Evolutionary conservation across 2,329 filamentous ascomycete species (phyloP), one percentile per base, ranked within the genome.

Genomic region (Phyllosticta capitalensis): DNA sequence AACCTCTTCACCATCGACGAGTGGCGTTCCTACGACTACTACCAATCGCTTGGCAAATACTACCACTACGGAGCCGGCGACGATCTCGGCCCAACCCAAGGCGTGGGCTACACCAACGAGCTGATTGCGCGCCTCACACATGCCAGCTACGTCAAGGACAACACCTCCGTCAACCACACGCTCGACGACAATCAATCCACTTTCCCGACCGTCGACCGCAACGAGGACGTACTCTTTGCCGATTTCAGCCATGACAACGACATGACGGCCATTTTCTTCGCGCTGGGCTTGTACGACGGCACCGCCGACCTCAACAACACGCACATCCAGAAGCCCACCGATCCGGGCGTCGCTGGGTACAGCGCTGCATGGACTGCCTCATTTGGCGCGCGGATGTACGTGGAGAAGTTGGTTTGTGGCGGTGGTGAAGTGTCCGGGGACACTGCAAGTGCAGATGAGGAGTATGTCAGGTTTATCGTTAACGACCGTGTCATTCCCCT

Each of bases 221-320:
- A 52, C 50, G 79, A 74, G 22, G 71, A 72, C 28, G 75, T 75
- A 10, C 74, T 96, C 1, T 96, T 95, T 68, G 91, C 90, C 0
- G 92, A 96, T 72, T 96, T 96, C 69, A 89, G 86, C 63, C 92
- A 96, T 72, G 92, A 96, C 73, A 96, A 95, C 71, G 85, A 88
- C 68, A 90, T 96, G 84, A 83, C 83, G 28, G 81, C 82, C 7
- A 83, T 95, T 6, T 88, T 88, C 68, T 84, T 84, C 5, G 90
- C 90, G 0, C 69, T 96, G 63, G 89, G 90, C 0, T 75, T 96
- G 24, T 95, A 90, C 74, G 88, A 91, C 65, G 74, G 73, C 51
- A 89, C 84, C 0, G 67, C 69, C 14, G 76, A 79, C 10, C 68
- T 79, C 2, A 73, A 74, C 0, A 78, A 75, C 54, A 74, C 72